Evolutionary conservation across 768 basidiomycete genomes (phyloP).

Genomic region (Termitomyces sp.): DNA sequence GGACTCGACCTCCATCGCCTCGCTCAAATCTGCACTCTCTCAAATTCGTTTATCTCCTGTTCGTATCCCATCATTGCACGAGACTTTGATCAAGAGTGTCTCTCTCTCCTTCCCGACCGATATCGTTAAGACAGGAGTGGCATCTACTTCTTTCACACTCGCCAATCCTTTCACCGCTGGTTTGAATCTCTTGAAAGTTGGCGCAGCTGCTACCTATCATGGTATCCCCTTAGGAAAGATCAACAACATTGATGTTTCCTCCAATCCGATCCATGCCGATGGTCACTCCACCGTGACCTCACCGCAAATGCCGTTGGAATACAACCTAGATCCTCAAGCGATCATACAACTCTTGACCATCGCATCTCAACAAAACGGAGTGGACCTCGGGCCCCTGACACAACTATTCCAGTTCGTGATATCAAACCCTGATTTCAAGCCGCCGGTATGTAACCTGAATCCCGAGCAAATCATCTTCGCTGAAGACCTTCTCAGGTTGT

Average conservation of each 20-base stretch:
- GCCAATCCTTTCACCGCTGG: constrained; percentile 71
- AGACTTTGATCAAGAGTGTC: constrained; percentile 55
- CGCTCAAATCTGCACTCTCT: constrained; percentile 58
- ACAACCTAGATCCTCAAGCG: constrained; percentile 59
- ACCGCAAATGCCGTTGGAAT: constrained; percentile 51
- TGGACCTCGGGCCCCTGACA: constrained; percentile 58
- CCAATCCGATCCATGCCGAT: constrained; percentile 53
- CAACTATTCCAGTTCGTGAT: constrained; percentile 53
- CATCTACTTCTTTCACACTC: constrained; percentile 53
- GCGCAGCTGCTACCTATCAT: constrained; percentile 51
- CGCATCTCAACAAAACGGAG: constrained; percentile 49
- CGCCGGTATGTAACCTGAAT: constrained; percentile 37
- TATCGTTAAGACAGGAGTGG: constrained; percentile 58
- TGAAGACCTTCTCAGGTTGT: constrained; percentile 37
- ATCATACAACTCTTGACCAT: constrained; percentile 55
- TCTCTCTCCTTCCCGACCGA: constrained; percentile 58
- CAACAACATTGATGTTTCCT: constrained; percentile 48
- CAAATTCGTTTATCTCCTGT: constrained; percentile 58
- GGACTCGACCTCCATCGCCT: constrained; percentile 55
- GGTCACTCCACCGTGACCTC: constrained; percentile 62
- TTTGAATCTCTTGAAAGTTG: constrained; percentile 57
- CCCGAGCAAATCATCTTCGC: background rate
- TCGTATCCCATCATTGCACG: constrained; percentile 59
- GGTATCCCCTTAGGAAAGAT: constrained; percentile 58
- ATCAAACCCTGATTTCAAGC: constrained; percentile 46